Evolutionary conservation across 805 yeast genomes (phyloP).

Genomic region (Saccharomycopsis sp.): DNA sequence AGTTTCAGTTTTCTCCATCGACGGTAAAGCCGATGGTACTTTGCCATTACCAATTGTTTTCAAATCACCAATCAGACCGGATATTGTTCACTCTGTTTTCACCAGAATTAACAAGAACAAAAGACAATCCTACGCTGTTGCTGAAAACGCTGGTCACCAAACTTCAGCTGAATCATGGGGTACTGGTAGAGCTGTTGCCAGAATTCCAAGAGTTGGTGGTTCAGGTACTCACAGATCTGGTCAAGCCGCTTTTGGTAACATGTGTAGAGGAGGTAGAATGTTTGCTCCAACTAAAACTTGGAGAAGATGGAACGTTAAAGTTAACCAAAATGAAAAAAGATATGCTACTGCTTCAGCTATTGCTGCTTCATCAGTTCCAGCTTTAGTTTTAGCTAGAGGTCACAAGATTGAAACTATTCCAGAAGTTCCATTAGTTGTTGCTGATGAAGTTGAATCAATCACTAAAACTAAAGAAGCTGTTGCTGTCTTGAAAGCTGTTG

Average conservation of each 20-base stretch:
- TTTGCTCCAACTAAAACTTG: slow-evolving; percentile 99
- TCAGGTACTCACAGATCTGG: slow-evolving; percentile 99
- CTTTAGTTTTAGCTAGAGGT: slow-evolving; percentile 98
- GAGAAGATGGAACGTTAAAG: slow-evolving; percentile 99
- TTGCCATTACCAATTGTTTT: slow-evolving; percentile 97
- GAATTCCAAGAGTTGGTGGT: slow-evolving; percentile 99
- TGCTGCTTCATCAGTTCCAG: slow-evolving; percentile 98
- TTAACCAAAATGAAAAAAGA: slow-evolving; percentile 99
- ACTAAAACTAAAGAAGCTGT: slow-evolving; percentile 98
- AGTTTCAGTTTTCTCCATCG: slow-evolving; percentile 86
- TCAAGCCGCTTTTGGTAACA: slow-evolving; percentile 99
- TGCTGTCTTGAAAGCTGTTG: slow-evolving; percentile 95
- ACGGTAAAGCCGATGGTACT: slow-evolving; percentile 81
- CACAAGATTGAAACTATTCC: slow-evolving; percentile 98
- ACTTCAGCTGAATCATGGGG: slow-evolving; percentile 99
- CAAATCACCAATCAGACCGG: slow-evolving; percentile 99
- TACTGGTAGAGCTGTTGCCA: slow-evolving; percentile 99
- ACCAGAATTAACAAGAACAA: slow-evolving; percentile 99
- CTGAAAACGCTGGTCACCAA: slow-evolving; percentile 99
- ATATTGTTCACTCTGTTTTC: slow-evolving; percentile 97
- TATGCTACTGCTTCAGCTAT: slow-evolving; percentile 99
- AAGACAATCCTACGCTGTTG: slow-evolving; percentile 99
- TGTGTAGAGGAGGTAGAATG: slow-evolving; percentile 99
- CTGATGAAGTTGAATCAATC: slow-evolving; percentile 87
- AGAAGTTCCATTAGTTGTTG: slow-evolving; percentile 97